These are phyloP conservation scores for Neurospora crassa DNA, from an alignment of 2,329 filamentous ascomycete genomes.

Conservation along the genomic window DNA sequence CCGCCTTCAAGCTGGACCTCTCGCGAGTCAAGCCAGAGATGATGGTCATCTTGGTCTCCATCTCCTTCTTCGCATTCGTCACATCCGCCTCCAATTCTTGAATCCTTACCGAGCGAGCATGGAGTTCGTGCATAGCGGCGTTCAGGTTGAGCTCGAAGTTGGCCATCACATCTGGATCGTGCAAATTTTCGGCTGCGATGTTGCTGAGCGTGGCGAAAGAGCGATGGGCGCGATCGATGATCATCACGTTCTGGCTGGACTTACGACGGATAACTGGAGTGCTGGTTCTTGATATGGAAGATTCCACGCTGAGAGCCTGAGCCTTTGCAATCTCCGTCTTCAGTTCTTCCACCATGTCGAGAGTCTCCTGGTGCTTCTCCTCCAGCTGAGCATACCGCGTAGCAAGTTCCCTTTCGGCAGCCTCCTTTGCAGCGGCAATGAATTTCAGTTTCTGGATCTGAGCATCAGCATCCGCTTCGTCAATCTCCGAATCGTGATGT, in stretches of 20 bases:
- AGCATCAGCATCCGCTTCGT: slow-evolving; percentile 26
- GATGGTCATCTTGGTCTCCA: slow-evolving; percentile 93
- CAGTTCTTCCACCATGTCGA: slow-evolving; percentile 82
- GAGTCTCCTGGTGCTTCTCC: slow-evolving; percentile 67
- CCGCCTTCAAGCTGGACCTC: slow-evolving; percentile 70
- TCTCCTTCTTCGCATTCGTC: slow-evolving; percentile 77
- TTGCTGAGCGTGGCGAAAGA: slow-evolving; percentile 85
- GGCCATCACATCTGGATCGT: slow-evolving; percentile 74
- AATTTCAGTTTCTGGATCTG: slow-evolving; percentile 65
- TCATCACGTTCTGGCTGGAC: slow-evolving; percentile 80
- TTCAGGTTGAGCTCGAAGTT: slow-evolving; percentile 90
- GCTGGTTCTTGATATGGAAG: slow-evolving; percentile 52
- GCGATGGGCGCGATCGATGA: slow-evolving; percentile 82
- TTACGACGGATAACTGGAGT: slow-evolving; percentile 82
- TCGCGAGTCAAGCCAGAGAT: slow-evolving; percentile 92
- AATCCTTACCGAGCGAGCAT: slow-evolving; percentile 77
- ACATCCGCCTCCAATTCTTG: slow-evolving; percentile 84
- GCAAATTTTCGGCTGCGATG: slow-evolving; percentile 76
- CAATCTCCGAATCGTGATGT: slow-evolving; percentile 15
- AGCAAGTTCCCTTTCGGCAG: slow-evolving; percentile 61
- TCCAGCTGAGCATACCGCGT: slow-evolving; percentile 78
- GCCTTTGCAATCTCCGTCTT: slow-evolving; percentile 78
- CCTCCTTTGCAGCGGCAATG: slow-evolving; percentile 67
- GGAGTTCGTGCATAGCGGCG: slow-evolving; percentile 84
- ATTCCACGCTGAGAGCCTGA: slow-evolving; percentile 45